These are phyloP conservation scores for Acanthochlamys bracteata DNA, from an alignment of 106 monocot genomes.

Conservation along the genomic window DNA sequence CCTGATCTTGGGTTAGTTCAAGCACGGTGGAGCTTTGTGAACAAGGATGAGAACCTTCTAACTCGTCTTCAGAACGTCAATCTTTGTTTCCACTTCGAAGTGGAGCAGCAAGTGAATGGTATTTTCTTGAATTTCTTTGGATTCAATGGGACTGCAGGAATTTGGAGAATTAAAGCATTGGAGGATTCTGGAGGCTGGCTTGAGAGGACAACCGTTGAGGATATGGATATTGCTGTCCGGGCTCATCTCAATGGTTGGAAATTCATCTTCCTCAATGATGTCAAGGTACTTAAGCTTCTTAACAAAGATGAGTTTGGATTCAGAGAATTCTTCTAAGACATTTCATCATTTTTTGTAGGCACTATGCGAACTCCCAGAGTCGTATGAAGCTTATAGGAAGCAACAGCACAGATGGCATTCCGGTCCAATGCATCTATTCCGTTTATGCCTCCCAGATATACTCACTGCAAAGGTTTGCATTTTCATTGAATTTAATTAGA, in stretches of 20 bases:
- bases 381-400: conserved; percentile 64
- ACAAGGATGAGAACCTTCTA: conserved; percentile 44
- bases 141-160: conserved; percentile 44
- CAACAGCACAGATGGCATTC: conserved; percentile 83
- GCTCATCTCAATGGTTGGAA: conserved; percentile 49
- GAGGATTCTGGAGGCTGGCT: conserved; percentile 40
- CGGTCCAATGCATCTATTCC: conserved; percentile 74
- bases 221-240: conserved; percentile 20
- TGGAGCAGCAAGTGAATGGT: conserved; percentile 44
- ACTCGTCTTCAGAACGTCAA: conserved; percentile 59
- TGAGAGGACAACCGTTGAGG: conserved; percentile 19
- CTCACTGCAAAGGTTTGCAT: conserved; percentile 41
- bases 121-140: conserved; percentile 47
- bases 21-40: conserved; percentile 50
- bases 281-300: conserved; percentile 22
- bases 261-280: conserved; percentile 56
- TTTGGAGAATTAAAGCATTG: conserved; percentile 40
- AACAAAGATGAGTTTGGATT: background rate
- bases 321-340: background rate
- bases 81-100: conserved; percentile 56
- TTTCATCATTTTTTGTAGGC: conserved; percentile 23
- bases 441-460: conserved; percentile 50
- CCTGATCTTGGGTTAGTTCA: conserved; percentile 47
- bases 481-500: background rate
- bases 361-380: conserved; percentile 64